phyloP scores from a whole-genome alignment of 2,329 filamentous ascomycete genomes.

The Botrytis paeoniae region DNA sequence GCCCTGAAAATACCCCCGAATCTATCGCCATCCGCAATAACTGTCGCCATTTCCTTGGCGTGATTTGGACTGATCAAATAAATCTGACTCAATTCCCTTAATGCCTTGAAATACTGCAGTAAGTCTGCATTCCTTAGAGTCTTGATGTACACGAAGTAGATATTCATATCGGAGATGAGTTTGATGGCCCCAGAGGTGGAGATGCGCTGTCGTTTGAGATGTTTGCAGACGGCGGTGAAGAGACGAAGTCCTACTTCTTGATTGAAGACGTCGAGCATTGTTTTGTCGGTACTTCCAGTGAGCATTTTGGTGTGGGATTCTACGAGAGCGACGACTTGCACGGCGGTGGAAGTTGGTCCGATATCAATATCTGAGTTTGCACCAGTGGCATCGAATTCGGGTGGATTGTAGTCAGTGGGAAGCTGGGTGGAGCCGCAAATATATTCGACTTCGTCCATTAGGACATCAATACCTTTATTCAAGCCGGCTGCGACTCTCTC shows the following conservation, averaged over 20 bases:
- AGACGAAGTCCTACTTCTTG: conserved; percentile 92
- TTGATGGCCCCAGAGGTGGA: conserved; percentile 85
- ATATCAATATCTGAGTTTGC: conserved; percentile 48
- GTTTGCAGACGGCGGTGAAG: conserved; percentile 91
- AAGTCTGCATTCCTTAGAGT: conserved; percentile 80
- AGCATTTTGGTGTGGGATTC: conserved; percentile 90
- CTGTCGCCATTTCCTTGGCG: conserved; percentile 89
- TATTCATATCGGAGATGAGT: conserved; percentile 94
- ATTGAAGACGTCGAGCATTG: conserved; percentile 97
- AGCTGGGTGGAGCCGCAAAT: conserved; percentile 84
- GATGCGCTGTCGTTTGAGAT: conserved; percentile 92
- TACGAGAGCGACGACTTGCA: conserved; percentile 78
- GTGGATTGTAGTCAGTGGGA: conserved; percentile 86
- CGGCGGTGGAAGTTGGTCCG: conserved; percentile 76
- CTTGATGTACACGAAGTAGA: conserved; percentile 82
- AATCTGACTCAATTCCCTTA: conserved; percentile 91
- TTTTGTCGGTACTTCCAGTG: conserved; percentile 92
- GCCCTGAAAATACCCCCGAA: conserved; percentile 91
- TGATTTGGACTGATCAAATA: conserved; percentile 85
- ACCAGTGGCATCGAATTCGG: conserved; percentile 34
- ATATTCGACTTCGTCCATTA: conserved; percentile 98
- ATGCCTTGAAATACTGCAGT: conserved; percentile 83
- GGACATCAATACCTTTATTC: conserved; percentile 95
- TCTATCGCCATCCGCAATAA: conserved; percentile 87
- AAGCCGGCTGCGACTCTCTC: conserved; percentile 92